phyloP scores from a whole-genome alignment of 345 rosid genomes.

The Salix purpurea region DNA sequence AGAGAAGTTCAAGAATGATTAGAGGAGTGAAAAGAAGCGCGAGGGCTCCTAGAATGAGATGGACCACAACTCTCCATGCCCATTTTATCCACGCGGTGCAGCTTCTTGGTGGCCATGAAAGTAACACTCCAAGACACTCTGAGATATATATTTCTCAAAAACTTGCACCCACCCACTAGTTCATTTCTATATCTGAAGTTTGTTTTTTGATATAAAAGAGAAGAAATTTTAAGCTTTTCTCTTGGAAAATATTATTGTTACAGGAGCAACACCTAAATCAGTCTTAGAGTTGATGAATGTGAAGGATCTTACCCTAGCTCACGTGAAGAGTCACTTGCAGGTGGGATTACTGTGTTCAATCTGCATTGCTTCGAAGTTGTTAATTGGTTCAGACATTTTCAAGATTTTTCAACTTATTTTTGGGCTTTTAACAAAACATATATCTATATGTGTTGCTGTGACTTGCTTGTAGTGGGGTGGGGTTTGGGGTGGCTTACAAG shows the following conservation, averaged over 20 bases:
- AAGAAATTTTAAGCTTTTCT: background rate
- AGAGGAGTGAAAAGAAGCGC: conserved; percentile 57
- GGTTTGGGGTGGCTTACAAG: conserved; percentile 17
- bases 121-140: conserved; percentile 25
- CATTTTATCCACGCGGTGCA: conserved; percentile 95
- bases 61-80: conserved; percentile 93
- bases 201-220: background rate
- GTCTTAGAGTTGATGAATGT: conserved; percentile 98
- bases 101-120: conserved; percentile 99
- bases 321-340: conserved; percentile 99
- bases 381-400: background rate
- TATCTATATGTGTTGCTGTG: conserved; percentile 12
- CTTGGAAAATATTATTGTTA: background rate
- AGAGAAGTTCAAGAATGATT: conserved; percentile 50
- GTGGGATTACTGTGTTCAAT: conserved; percentile 35
- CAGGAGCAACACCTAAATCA: conserved; percentile 98
- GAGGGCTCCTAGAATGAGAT: conserved; percentile 97
- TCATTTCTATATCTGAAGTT: background rate
- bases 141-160: background rate
- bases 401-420: conserved; percentile 13
- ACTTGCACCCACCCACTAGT: background rate
- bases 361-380: conserved; percentile 20
- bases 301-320: conserved; percentile 99
- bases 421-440: conserved; percentile 16
- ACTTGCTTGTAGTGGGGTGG: conserved; percentile 26